Evolutionary conservation across 2,329 filamentous ascomycete genomes (phyloP), one percentile per base, ranked within the genome.

Genomic region (Aaosphaeria pasadenensis): DNA sequence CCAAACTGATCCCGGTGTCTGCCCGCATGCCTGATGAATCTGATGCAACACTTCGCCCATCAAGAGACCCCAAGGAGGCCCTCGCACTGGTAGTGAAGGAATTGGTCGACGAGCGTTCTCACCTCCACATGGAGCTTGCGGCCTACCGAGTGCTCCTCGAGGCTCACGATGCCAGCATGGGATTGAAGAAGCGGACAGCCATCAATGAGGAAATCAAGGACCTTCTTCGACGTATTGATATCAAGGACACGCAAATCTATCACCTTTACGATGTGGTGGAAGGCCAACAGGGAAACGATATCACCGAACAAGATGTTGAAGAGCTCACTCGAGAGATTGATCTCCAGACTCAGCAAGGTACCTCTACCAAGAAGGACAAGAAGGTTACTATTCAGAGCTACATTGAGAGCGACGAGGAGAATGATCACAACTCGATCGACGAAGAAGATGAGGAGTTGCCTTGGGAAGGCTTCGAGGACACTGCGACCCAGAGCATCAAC

Each of bases 21-120:
- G 67, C 75, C 24, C 77, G 77, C 43, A 75, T 74, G 66, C 64
- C 67, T 4, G 75, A 81, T 51, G 76, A 81, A 43, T 74, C 77
- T n/a, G 79, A 83, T 44, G 78, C 78, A 1, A 86, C 83, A 0
- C 64, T 85, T 42, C 80, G 83, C 0, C 83, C 76, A 2, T 62
- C 85, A 1, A 85, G 89, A 61, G 74, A 83, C 1, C 89, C 89
- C 0, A 83, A 81, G 4, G 72, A 85, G 39, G 89, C 90, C 7
- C 81, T 96, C 28, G 87, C 88, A 6, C 82, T 85, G n/a, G 88
- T 95, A 24, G 85, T 95, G 66, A 94, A 95, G 71, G 81, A 84
- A 6, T 75, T 95, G 4, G 79, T 89, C 57, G 89, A 95, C 64
- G 91, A 96, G 67, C 80, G 91, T 40, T 78, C 80, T 9, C 88